These are phyloP conservation scores for Lagenaria siceraria DNA, from an alignment of 306 rosid genomes.

Conservation along the genomic window DNA sequence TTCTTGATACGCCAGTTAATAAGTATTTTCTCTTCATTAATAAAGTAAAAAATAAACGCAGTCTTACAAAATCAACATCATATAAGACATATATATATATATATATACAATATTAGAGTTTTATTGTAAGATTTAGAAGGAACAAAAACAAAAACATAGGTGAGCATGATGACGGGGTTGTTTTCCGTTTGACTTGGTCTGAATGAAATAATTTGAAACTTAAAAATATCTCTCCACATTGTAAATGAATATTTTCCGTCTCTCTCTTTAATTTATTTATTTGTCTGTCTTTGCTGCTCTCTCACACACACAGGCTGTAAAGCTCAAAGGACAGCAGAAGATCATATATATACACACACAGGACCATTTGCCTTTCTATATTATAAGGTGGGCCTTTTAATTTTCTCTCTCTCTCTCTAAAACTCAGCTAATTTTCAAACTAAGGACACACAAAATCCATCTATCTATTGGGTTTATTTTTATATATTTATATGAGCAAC, in stretches of 20 bases:
- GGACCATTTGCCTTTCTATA: conserved; percentile 26
- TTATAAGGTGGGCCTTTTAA: background rate
- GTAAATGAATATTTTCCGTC: background rate
- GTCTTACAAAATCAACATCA: no score
- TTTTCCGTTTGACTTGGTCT: conserved; percentile 2
- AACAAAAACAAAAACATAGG: no score
- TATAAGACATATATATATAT: no score
- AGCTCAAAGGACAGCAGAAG: conserved; percentile 39
- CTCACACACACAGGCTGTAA: conserved; percentile 54
- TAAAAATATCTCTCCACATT: conserved; percentile 14
- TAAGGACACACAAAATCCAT: background rate
- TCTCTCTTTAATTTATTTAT: background rate
- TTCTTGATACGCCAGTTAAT: no score
- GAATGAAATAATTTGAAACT: background rate
- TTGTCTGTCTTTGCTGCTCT: conserved; percentile 13
- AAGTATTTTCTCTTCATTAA: no score
- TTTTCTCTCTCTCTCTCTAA: conserved; percentile 10
- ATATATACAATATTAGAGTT: no score
- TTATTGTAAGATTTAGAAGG: no score
- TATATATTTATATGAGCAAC: background rate
- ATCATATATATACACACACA: conserved; percentile 10
- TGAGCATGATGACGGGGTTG: no score
- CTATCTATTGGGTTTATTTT: background rate
- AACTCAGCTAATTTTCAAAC: conserved; percentile 5
- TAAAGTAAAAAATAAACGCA: no score